Base-by-base conservation (phyloP, 768 basidiomycete species). In the Paxillus rubicundulus region DNA sequence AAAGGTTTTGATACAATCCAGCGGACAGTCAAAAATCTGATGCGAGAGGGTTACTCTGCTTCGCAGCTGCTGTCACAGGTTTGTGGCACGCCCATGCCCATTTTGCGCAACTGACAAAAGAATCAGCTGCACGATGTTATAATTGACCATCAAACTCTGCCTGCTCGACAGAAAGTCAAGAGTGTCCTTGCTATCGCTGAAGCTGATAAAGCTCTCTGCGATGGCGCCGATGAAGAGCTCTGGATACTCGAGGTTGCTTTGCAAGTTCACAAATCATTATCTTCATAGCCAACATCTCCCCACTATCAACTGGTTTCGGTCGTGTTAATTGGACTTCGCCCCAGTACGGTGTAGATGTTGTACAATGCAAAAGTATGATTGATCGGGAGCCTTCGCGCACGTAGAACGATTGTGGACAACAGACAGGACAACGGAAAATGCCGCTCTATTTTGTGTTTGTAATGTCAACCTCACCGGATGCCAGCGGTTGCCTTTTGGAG, bases 401-500 rank as follows among this genome's bases (percentile, higher is more conserved):
- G 42, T 18, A 54, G 52, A 41, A 52, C 52, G 42, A 52, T 45
- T 24, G 44, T 47, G 33, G 54, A 53, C 52, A 57, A 57, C 53
- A 57, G 56, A 61, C 51, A 50, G 46, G 46, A 56, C 50, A 47
- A 61, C 46, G 51, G 56, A 55, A 42, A 52, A 44, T 20, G 38
- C 32, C 51, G 47, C 51, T 61, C 54, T 57, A 67, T 57, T 48
- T 59, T 57, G 44, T 48, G 28, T 48, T 48, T 41, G 37, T n/a
- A 27, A 13, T 34, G 30, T 45, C 49, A 34, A 47, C 49, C 54
- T 84, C 72, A 92, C 77, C 91, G 87, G 70, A 92, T 84, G 57
- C 90, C 87, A 64, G 91, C 88, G 48, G 90, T 92, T 47, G 93
- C 96, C 82, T 98, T 99, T 81, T 98, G 95, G 70, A 99, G 82